These are phyloP conservation scores for Anisogramma anomala DNA, from an alignment of 2,329 filamentous ascomycete genomes.

Conservation along the genomic window DNA sequence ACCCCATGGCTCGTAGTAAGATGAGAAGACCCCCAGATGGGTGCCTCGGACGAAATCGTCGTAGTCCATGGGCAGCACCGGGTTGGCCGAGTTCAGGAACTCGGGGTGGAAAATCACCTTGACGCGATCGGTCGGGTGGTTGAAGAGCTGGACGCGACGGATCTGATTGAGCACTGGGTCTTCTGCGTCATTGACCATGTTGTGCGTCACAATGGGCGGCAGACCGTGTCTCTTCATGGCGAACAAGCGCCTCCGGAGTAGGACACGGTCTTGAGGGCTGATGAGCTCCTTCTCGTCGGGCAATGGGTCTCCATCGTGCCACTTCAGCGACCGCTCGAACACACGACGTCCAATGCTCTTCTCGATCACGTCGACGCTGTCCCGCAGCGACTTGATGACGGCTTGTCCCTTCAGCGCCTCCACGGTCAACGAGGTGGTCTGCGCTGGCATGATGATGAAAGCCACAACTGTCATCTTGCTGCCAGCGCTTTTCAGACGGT, in stretches of 20 bases:
- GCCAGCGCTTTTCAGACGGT: constrained; percentile 71
- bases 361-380: constrained; percentile 88
- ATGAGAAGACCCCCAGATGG: constrained; percentile 88
- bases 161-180: constrained; percentile 95
- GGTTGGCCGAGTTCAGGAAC: constrained; percentile 91
- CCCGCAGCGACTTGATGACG: constrained; percentile 88
- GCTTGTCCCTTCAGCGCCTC: constrained; percentile 95
- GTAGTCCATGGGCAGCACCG: constrained; percentile 89
- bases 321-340: constrained; percentile 86
- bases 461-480: constrained; percentile 92
- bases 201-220: constrained; percentile 95
- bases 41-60: constrained; percentile 97
- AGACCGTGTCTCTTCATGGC: constrained; percentile 89
- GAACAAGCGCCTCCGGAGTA: constrained; percentile 82
- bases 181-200: constrained; percentile 90
- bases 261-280: constrained; percentile 79
- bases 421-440: constrained; percentile 88
- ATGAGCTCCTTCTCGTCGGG: constrained; percentile 96
- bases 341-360: constrained; percentile 84
- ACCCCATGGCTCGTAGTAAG: constrained; percentile 98
- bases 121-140: constrained; percentile 86
- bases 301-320: constrained; percentile 88
- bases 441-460: constrained; percentile 97
- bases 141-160: constrained; percentile 91
- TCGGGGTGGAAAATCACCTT: constrained; percentile 98